Percentiles rank a stretch among this genome's conserved stretches.
phyloP scores from a whole-genome alignment of 2,329 filamentous ascomycete species.

The Fusarium sp. region DNA sequence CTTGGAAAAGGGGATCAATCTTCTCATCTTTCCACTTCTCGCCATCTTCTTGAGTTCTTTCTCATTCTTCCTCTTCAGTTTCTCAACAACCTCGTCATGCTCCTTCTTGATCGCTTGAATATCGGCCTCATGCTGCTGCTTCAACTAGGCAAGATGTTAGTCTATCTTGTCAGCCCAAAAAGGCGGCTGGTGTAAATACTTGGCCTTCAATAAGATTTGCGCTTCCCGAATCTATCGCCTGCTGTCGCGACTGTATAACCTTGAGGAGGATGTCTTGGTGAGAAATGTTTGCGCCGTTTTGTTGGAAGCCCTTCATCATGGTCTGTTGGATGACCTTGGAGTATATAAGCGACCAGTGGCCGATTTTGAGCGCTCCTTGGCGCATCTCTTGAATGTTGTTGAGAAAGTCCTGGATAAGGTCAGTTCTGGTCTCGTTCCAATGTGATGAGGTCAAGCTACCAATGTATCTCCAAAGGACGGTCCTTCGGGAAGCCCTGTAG shows the following conservation, averaged over 20 bases:
- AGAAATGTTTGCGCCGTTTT: background rate
- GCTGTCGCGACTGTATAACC: background rate
- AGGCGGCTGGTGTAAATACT: background rate
- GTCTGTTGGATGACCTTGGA: background rate
- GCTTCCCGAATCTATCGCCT: background rate
- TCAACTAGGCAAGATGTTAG: background rate
- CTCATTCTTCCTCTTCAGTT: background rate
- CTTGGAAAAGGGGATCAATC: background rate
- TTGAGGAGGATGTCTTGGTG: background rate
- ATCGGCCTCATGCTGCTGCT: background rate
- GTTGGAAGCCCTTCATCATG: conserved; percentile 1
- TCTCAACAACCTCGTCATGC: background rate
- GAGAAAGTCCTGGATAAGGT: background rate
- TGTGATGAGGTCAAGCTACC: accelerated
- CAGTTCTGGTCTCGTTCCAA: background rate
- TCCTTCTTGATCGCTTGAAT: background rate
- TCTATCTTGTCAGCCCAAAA: background rate
- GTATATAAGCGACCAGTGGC: background rate
- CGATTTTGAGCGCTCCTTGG: background rate
- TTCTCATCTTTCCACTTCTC: background rate
- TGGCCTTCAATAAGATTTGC: background rate
- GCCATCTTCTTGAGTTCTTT: background rate
- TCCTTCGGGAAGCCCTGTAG: background rate
- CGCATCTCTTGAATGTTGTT: background rate
- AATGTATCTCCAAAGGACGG: background rate